Evolutionary conservation across 2,329 filamentous ascomycete genomes (phyloP).

Genomic region (Fonsecaea erecta): DNA sequence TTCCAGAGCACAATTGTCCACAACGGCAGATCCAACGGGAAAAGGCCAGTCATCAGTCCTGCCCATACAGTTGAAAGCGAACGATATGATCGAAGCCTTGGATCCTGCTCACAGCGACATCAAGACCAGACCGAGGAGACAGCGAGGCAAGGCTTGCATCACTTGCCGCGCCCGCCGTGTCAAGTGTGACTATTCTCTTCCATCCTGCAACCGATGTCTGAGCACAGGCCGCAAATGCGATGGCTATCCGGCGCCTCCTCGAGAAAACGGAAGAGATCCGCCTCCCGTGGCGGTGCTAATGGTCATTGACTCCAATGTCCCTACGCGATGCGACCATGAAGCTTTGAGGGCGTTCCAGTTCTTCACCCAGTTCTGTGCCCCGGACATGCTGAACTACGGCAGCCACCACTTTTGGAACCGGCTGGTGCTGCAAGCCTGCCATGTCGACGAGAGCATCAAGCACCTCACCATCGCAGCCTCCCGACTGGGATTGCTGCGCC

Average conservation of each 20-base stretch:
- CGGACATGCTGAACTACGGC: constrained; percentile 37
- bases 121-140: not conserved
- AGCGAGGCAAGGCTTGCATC: constrained; percentile 30
- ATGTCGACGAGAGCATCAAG: constrained; percentile 38
- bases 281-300: constrained; percentile 17
- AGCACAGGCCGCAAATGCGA: constrained; percentile 47
- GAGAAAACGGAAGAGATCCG: not conserved
- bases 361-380: constrained; percentile 38
- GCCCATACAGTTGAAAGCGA: not conserved
- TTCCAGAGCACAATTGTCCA: not conserved
- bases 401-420: constrained; percentile 39
- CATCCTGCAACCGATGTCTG: constrained; percentile 44
- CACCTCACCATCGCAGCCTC: constrained; percentile 39
- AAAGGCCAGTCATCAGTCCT: not conserved
- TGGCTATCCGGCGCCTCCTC: constrained; percentile 40
- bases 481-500: constrained; percentile 5
- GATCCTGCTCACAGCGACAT: not conserved
- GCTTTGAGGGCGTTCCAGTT: constrained; percentile 32
- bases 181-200: constrained; percentile 41
- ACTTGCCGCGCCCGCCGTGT: constrained; percentile 34
- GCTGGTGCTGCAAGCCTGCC: constrained; percentile 39
- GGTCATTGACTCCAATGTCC: constrained; percentile 27
- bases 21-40: not conserved
- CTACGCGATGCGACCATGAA: constrained; percentile 2
- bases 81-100: not conserved